Evolutionary conservation across 768 basidiomycete genomes (phyloP), one percentile per base, ranked within the genome.

Genomic region (Gloeopeniophorella convolvens): DNA sequence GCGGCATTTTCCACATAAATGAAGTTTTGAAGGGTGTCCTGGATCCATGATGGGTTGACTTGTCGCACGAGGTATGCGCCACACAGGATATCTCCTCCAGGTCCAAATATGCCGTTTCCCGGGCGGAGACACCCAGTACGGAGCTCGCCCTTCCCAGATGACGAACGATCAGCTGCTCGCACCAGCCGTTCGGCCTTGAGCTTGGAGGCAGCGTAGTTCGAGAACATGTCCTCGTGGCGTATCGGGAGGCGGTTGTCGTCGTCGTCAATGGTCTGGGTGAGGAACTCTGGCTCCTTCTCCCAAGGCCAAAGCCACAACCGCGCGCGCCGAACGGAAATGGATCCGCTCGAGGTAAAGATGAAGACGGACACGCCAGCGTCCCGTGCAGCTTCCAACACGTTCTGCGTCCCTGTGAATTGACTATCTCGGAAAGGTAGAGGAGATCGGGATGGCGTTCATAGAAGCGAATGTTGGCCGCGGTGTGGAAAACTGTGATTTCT

Each of bases 101-200:
- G 80, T 2, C 87, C 87, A 63, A 78, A 89, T 3, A 87, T 66
- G 0, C 83, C 85, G 52, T 88, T 88, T 0, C 86, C 85, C 3
- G 87, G 87, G n/a, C 87, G 78, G 35, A 89, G 70, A 54, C 78
- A 82, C 0, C 87, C 85, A 7, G 85, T 89, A 43, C 83, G 74
- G 37, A 89, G 62, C 11, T 69, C 56, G 73, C 73, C 4, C 68
- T 60, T 15, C 12, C 51, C 63, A 3, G 68, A 66, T 2, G 58
- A 50, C n/a, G 67, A 61, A 50, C 65, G 46, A 67, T 77, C 57
- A 63, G 77, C 63, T 56, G 60, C 56, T 45, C 75, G 66, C 11
- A 80, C 76, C 10, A 64, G 60, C 30, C 55, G 55, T 61, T 89
- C 87, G 1, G 77, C 85, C 23, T 68, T 64, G 7, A 68, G 59